A percentile compares a stretch with the other conserved stretches of the same genome.
phyloP scores from a whole-genome alignment of 2,329 filamentous ascomycete species.

The Colletotrichum cordylinicola region DNA sequence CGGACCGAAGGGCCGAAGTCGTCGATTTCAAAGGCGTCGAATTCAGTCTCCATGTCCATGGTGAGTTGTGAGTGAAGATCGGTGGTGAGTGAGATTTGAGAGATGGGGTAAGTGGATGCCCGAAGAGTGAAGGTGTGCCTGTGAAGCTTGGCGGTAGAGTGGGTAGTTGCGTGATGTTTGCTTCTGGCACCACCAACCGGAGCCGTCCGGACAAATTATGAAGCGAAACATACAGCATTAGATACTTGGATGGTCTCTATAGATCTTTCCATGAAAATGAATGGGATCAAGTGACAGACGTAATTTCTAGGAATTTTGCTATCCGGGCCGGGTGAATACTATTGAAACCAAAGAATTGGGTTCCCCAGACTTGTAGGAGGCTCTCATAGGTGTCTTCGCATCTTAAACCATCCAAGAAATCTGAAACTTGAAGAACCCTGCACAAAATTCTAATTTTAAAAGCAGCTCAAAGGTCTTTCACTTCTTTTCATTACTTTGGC shows the following conservation, averaged over 20 bases:
- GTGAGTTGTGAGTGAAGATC: background rate
- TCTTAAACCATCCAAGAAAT: no score
- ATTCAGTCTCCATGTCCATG: background rate
- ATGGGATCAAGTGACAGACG: background rate
- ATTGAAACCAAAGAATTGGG: rapidly evolving
- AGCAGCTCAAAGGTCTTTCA: background rate
- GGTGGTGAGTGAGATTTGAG: background rate
- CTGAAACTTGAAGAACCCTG: no score
- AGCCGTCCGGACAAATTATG: background rate
- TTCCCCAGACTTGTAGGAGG: background rate
- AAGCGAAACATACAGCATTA: background rate
- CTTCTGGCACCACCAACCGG: background rate
- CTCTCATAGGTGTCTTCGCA: background rate
- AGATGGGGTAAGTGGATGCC: background rate
- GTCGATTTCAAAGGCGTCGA: background rate
- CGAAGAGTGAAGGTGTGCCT: background rate
- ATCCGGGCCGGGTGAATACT: no score
- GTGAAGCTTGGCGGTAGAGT: background rate
- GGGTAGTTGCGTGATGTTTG: conserved; percentile 1
- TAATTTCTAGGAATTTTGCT: background rate
- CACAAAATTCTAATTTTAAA: no score
- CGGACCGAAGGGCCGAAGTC: background rate
- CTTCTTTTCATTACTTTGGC: background rate
- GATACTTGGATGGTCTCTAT: background rate
- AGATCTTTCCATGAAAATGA: background rate